Evolutionary conservation across 148 eudicot species (phyloP).

Genomic region (Suaeda aralocaspica): DNA sequence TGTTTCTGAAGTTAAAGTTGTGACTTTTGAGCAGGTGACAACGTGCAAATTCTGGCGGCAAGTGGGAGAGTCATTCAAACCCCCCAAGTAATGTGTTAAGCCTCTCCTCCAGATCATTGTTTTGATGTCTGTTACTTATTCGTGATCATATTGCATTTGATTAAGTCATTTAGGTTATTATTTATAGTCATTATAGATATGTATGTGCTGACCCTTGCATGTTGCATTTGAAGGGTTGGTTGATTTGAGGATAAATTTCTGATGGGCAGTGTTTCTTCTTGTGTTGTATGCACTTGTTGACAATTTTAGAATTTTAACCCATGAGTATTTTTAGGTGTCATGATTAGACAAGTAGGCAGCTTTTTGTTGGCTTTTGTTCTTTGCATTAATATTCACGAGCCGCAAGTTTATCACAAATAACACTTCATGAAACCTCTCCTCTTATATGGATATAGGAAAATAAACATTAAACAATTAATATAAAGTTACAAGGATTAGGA

Average conservation of each 20-base stretch:
- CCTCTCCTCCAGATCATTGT: background rate
- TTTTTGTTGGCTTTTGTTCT: too few relatives aligned
- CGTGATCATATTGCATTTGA: background rate
- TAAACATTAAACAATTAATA: too few relatives aligned
- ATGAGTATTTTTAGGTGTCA: too few relatives aligned
- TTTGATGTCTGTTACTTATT: slow-evolving; percentile 3
- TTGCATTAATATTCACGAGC: too few relatives aligned
- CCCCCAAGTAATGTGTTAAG: slow-evolving; percentile 61
- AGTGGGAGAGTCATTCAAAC: slow-evolving; percentile 86
- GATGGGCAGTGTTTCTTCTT: background rate
- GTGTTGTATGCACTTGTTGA: background rate
- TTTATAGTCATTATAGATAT: background rate
- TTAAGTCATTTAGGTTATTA: too few relatives aligned
- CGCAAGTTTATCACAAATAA: too few relatives aligned
- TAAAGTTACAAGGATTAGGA: too few relatives aligned
- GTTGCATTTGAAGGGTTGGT: background rate
- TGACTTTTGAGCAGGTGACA: slow-evolving; percentile 50
- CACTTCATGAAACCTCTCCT: too few relatives aligned
- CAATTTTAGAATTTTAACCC: background rate
- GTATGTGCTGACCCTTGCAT: background rate
- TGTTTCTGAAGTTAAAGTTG: slow-evolving; percentile 6
- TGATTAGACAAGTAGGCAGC: background rate
- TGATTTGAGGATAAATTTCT: background rate
- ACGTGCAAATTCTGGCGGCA: slow-evolving; percentile 84
- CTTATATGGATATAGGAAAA: too few relatives aligned